phyloP scores from a whole-genome alignment of 2,329 filamentous ascomycete species.

The Aspergillus pseudotamarii region DNA sequence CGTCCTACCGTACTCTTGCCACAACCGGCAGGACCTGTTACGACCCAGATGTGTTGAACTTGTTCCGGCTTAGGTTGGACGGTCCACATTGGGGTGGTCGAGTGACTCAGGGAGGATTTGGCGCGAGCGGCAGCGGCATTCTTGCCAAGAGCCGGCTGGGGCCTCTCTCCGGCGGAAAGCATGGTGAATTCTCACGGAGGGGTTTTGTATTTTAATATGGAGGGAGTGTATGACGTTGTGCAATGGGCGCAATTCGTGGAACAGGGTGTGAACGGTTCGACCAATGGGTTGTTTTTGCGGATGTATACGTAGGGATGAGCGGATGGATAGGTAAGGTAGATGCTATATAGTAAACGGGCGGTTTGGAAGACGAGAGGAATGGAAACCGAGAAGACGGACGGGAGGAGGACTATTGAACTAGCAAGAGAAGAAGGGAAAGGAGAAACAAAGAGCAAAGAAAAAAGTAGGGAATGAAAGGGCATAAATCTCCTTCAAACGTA shows the following conservation, averaged over 20 bases:
- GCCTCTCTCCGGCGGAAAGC: constrained; percentile 45
- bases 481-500: constrained; percentile 20
- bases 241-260: constrained; percentile 16
- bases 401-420: neutral
- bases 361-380: neutral
- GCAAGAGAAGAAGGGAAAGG: neutral
- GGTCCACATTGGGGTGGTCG: constrained; percentile 20
- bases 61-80: constrained; percentile 13
- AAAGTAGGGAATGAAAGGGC: constrained; percentile 9
- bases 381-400: neutral
- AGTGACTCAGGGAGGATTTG: constrained; percentile 23
- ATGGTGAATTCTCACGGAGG: constrained; percentile 28
- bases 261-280: neutral
- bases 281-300: neutral
- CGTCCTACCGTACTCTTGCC: constrained; percentile 77
- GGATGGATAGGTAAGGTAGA: neutral
- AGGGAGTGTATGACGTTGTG: constrained; percentile 24
- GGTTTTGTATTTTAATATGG: constrained; percentile 4
- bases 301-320: neutral
- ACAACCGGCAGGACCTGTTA: constrained; percentile 77
- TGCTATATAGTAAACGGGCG: neutral
- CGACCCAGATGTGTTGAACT: constrained; percentile 74
- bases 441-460: constrained; percentile 5
- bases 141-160: constrained; percentile 29
- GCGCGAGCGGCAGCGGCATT: constrained; percentile 24